phyloP scores from a whole-genome alignment of 305 asterid species.

The Fraxinus baroniana region DNA sequence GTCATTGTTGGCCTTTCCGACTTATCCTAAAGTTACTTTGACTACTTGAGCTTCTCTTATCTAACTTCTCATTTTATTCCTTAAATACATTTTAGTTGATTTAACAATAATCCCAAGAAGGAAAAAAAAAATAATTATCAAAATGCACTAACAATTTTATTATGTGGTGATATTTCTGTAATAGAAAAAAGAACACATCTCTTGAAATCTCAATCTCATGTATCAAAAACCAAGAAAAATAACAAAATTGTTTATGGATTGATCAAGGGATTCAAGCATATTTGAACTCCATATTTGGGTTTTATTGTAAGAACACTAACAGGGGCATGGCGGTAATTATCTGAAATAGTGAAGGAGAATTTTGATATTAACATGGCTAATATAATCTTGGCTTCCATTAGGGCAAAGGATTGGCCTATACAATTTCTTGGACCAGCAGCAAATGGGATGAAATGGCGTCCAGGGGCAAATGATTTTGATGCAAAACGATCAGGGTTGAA shows the following conservation, averaged over 20 bases:
- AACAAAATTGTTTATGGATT: constrained; percentile 3
- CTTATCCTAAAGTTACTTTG: too few relatives aligned
- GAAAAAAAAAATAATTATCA: too few relatives aligned
- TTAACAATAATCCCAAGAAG: too few relatives aligned
- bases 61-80: too few relatives aligned
- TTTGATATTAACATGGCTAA: constrained; percentile 75
- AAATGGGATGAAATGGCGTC: constrained; percentile 78
- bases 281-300: constrained; percentile 89
- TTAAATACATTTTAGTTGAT: too few relatives aligned
- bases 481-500: constrained; percentile 78
- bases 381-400: constrained; percentile 91
- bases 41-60: too few relatives aligned
- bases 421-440: constrained; percentile 94
- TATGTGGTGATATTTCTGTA: too few relatives aligned
- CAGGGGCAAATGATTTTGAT: constrained; percentile 41
- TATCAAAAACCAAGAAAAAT: not conserved
- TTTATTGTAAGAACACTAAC: constrained; percentile 69
- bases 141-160: too few relatives aligned
- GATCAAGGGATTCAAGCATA: constrained; percentile 48
- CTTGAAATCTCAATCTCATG: constrained; percentile 11
- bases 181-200: not conserved
- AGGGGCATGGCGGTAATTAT: constrained; percentile 83
- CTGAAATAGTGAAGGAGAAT: constrained; percentile 62
- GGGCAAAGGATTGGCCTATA: constrained; percentile 80
- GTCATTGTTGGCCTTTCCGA: too few relatives aligned